phyloP scores from a whole-genome alignment of 257 asterid species.

The Orobanche coerulescens region DNA sequence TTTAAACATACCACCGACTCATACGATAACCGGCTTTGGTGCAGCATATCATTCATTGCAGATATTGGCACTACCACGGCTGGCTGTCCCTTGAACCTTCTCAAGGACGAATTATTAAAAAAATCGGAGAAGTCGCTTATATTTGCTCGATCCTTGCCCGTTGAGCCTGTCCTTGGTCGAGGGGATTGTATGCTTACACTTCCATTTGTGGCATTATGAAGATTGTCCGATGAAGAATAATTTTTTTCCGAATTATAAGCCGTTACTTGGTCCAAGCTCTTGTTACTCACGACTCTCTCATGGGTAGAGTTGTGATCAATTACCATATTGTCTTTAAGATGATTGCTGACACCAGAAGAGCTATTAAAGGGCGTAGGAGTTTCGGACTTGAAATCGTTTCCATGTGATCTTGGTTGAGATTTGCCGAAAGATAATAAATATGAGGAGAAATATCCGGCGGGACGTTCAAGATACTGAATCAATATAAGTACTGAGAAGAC shows the following conservation, averaged over 20 bases:
- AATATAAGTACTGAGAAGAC: conserved; percentile 37
- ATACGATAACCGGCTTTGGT: conserved; percentile 29
- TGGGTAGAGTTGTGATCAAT: not conserved
- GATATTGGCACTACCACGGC: conserved; percentile 39
- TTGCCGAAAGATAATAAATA: conserved; percentile 28
- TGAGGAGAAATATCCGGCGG: conserved; percentile 41
- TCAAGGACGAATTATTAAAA: conserved; percentile 19
- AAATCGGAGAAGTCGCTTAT: conserved; percentile 12
- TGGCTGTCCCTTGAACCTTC: conserved; percentile 30
- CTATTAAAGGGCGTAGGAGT: not conserved
- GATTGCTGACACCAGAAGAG: not conserved
- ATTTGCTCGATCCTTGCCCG: not conserved
- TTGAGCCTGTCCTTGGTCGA: not conserved
- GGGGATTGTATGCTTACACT: not conserved
- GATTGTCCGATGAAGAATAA: not conserved
- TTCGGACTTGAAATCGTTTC: conserved; percentile 2
- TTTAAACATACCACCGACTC: conserved; percentile 37
- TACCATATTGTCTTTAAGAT: conserved; percentile 14
- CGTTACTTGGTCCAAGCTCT: conserved; percentile 17
- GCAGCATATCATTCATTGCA: conserved; percentile 47
- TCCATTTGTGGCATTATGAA: not conserved
- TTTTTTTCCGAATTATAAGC: not conserved
- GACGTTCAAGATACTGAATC: conserved; percentile 50
- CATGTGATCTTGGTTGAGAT: conserved; percentile 21
- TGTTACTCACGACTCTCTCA: conserved; percentile 1